A percentile compares a stretch with the other conserved stretches of the same genome.
Conservation (phyloP, 2,329 filamentous ascomycete species). For the Exophiala alcalophila region DNA sequence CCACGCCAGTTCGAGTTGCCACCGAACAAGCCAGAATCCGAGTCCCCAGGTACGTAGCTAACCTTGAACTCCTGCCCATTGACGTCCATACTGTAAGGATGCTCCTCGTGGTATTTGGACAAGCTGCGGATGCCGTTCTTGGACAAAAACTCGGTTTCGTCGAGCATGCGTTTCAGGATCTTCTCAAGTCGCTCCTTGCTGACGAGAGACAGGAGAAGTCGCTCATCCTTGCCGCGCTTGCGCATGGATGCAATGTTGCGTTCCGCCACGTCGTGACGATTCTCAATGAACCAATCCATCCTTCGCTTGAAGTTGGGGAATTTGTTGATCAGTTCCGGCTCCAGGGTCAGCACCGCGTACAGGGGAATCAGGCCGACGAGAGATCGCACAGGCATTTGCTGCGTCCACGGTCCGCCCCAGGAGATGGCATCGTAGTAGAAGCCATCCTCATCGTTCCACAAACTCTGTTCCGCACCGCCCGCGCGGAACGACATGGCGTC, state of each 20-base stretch:
- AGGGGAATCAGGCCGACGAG: slow-evolving; percentile 91
- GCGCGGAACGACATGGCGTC: slow-evolving; percentile 90
- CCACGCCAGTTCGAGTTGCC: slow-evolving; percentile 98
- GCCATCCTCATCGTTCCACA: slow-evolving; percentile 93
- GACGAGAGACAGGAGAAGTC: slow-evolving; percentile 82
- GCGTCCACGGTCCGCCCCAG: slow-evolving; percentile 88
- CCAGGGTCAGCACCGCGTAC: slow-evolving; percentile 86
- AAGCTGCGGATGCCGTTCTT: slow-evolving; percentile 87
- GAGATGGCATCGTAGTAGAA: slow-evolving; percentile 99
- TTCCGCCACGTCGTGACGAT: slow-evolving; percentile 80
- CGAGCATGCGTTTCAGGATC: slow-evolving; percentile 87
- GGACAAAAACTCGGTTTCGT: slow-evolving; percentile 89
- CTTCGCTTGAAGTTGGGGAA: slow-evolving; percentile 91
- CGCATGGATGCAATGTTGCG: slow-evolving; percentile 92
- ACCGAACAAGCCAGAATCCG: slow-evolving; percentile 89
- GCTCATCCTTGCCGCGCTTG: slow-evolving; percentile 83
- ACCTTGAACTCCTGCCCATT: slow-evolving; percentile 88
- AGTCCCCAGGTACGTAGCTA: slow-evolving; percentile 89
- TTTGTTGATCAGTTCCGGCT: slow-evolving; percentile 88
- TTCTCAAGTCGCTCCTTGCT: slow-evolving; percentile 88
- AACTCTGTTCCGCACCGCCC: slow-evolving; percentile 69
- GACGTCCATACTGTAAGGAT: slow-evolving; percentile 93
- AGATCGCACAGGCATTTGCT: slow-evolving; percentile 87
- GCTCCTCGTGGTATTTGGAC: slow-evolving; percentile 84
- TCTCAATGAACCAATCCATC: slow-evolving; percentile 89